These are phyloP conservation scores for Pythium insidiosum DNA, from an alignment of 352 stramenopile species.

Conservation along the genomic window DNA sequence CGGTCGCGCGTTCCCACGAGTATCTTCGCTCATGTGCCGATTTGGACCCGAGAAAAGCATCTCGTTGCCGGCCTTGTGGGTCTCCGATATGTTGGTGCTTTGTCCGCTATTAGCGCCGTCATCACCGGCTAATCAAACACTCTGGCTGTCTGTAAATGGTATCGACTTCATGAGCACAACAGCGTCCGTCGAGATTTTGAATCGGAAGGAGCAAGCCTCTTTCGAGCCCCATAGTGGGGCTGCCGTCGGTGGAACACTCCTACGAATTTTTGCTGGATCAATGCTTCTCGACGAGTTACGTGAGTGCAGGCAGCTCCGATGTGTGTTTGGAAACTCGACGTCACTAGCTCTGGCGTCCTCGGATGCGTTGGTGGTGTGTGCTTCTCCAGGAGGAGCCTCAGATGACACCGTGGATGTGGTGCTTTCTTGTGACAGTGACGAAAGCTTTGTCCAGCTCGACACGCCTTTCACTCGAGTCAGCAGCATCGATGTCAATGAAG, in stretches of 20 bases:
- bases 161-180: slow-evolving; percentile 27
- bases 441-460: too few relatives aligned
- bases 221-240: too few relatives aligned
- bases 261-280: too few relatives aligned
- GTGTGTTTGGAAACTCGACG: slow-evolving; percentile 3
- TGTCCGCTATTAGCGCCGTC: too few relatives aligned
- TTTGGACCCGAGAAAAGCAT: too few relatives aligned
- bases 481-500: too few relatives aligned
- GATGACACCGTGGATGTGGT: too few relatives aligned
- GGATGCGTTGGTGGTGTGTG: slow-evolving; percentile 3
- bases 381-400: background rate
- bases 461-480: too few relatives aligned
- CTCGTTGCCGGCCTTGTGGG: slow-evolving; percentile 8
- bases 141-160: slow-evolving; percentile 42
- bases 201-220: too few relatives aligned
- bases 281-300: background rate
- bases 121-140: too few relatives aligned
- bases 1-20: slow-evolving; percentile 27
- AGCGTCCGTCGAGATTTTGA: slow-evolving; percentile 20
- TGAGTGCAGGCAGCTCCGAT: slow-evolving; percentile 5
- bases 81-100: slow-evolving; percentile 5
- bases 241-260: too few relatives aligned
- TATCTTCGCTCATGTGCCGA: slow-evolving; percentile 26
- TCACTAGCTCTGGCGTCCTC: background rate
- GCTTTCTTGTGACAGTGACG: too few relatives aligned